A percentile compares a stretch with the other conserved stretches of the same genome.
phyloP scores from a whole-genome alignment of 352 stramenopile genomes.

The Pythium folliculosum region DNA sequence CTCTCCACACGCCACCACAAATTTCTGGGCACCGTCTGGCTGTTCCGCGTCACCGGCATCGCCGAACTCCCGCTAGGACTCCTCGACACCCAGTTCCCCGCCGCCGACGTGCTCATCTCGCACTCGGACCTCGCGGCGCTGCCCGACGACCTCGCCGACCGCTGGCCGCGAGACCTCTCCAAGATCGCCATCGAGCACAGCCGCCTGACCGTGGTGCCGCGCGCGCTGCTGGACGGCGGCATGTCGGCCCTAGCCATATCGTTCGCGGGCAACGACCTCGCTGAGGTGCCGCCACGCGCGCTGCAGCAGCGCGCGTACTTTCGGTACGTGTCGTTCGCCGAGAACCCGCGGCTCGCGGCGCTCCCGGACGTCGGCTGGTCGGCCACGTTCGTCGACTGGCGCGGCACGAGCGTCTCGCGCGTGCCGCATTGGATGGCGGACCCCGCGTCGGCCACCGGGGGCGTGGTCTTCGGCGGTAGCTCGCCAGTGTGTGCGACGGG shows the following conservation, averaged over 20 bases:
- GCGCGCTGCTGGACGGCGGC: background rate
- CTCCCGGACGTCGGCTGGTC: background rate
- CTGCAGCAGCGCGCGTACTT: background rate
- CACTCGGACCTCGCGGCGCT: conserved; percentile 11
- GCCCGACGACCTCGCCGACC: conserved; percentile 2
- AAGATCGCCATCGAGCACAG: conserved; percentile 18
- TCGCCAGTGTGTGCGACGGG: conserved; percentile 1
- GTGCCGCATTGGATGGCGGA: background rate
- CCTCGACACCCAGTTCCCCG: background rate
- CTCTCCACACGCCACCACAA: background rate
- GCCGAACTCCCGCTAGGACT: background rate
- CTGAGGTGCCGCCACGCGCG: background rate
- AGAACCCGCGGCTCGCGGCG: background rate
- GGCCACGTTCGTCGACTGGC: background rate
- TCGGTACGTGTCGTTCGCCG: background rate
- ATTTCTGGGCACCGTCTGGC: conserved; percentile 4
- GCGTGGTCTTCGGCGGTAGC: background rate
- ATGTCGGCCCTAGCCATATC: conserved; percentile 2
- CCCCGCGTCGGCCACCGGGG: background rate
- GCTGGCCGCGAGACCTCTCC: conserved; percentile 8
- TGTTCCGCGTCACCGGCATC: conserved; percentile 8
- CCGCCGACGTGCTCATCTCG: background rate
- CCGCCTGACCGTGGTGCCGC: background rate
- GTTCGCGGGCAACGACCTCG: conserved; percentile 16
- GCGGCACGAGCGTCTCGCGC: background rate